A percentile compares a stretch with the other conserved stretches of the same genome.
Evolutionary conservation across 179 eudicot species (phyloP).

Genomic region (Kewa caespitosa): DNA sequence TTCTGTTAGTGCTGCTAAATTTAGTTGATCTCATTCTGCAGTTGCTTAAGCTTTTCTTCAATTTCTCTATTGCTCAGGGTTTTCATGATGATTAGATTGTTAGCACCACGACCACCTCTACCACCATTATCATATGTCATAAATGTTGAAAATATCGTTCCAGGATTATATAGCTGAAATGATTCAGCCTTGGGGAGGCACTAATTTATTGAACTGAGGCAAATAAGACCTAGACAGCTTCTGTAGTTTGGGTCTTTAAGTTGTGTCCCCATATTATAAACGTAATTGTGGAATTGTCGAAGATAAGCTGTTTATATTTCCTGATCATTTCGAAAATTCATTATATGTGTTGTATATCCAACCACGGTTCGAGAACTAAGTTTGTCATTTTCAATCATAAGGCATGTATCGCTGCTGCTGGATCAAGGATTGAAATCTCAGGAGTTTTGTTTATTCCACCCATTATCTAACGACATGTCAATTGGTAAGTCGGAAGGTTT

Average conservation of each 20-base stretch:
- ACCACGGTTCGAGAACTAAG: constrained; percentile 9
- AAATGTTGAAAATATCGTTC: background rate
- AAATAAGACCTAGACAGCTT: background rate
- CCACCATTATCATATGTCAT: background rate
- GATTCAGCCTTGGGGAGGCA: background rate
- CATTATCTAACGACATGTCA: constrained; percentile 80
- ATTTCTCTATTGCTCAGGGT: background rate
- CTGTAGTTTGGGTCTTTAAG: background rate
- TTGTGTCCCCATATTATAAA: background rate
- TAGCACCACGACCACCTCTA: background rate
- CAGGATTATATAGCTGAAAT: no score
- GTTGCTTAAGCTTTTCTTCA: background rate
- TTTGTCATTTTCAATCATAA: constrained; percentile 31
- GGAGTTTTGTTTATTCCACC: constrained; percentile 78
- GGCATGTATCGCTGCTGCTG: constrained; percentile 73
- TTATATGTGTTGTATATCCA: background rate
- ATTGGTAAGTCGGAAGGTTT: constrained; percentile 49
- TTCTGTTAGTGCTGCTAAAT: background rate
- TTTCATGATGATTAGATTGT: background rate
- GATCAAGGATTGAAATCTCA: constrained; percentile 79
- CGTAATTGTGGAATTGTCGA: background rate
- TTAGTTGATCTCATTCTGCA: background rate
- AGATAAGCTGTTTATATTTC: background rate
- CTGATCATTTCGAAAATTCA: background rate
- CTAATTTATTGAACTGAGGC: background rate